Percentiles rank a stretch among this genome's conserved stretches.
phyloP scores from a whole-genome alignment of 2,329 filamentous ascomycete genomes.

The Neurospora sp. region DNA sequence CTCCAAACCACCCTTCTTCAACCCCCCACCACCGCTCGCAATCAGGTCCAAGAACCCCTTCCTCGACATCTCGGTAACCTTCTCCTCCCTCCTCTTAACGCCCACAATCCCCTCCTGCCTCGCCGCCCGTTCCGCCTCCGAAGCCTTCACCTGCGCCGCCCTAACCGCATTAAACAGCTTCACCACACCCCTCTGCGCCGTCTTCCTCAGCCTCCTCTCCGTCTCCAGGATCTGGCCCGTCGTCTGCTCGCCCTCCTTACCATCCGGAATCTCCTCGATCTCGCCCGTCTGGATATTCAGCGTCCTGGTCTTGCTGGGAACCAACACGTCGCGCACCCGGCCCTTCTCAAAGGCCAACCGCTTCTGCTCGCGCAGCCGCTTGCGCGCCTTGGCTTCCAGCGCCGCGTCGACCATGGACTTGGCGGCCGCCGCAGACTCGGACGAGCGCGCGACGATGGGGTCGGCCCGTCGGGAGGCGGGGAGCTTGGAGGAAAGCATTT shows the following conservation, averaged over 20 bases:
- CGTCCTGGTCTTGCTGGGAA: conserved; percentile 35
- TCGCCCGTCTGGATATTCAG: conserved; percentile 39
- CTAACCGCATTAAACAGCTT: conserved; percentile 94
- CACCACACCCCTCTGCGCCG: conserved; percentile 85
- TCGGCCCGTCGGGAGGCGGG: conserved; percentile 73
- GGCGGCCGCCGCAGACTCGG: conserved; percentile 61
- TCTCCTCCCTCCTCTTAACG: conserved; percentile 71
- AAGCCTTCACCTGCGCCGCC: conserved; percentile 81
- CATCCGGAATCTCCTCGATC: conserved; percentile 24
- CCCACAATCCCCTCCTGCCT: conserved; percentile 69
- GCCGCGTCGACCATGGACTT: conserved; percentile 64
- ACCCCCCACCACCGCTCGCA: conserved; percentile 48
- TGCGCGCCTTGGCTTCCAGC: conserved; percentile 71
- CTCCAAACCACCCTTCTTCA: conserved; percentile 50
- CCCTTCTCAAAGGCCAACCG: conserved; percentile 74
- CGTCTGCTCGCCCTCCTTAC: conserved; percentile 29
- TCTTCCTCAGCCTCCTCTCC: conserved; percentile 75
- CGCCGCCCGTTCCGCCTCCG: conserved; percentile 62
- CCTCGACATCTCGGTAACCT: conserved; percentile 91
- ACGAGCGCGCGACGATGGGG: conserved; percentile 82
- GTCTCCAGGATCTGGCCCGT: conserved; percentile 52
- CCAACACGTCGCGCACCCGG: conserved; percentile 76
- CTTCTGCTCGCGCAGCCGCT: conserved; percentile 73
- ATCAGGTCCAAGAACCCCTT: conserved; percentile 94
- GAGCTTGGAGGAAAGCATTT: conserved; percentile 85